Percentiles rank a stretch among this genome's conserved stretches.
phyloP scores from a whole-genome alignment of 2,329 filamentous ascomycete genomes.

The Hypoxylon sp. region DNA sequence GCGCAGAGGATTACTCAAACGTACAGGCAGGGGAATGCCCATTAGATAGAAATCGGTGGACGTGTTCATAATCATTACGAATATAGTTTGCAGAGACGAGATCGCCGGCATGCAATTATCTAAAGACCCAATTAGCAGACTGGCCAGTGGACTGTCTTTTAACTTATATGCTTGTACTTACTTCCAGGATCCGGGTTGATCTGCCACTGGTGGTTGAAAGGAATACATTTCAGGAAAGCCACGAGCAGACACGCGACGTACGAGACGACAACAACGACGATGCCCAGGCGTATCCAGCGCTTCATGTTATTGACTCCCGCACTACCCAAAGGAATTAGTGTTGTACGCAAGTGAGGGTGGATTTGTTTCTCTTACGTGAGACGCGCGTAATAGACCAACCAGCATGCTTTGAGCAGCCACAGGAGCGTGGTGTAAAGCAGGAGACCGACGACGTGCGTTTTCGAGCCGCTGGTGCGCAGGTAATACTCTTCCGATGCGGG shows the following conservation, averaged over 20 bases:
- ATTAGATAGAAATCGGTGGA: conserved; percentile 63
- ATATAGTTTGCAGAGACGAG: conserved; percentile 59
- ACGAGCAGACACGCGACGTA: conserved; percentile 59
- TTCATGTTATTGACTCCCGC: conserved; percentile 55
- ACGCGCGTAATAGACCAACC: conserved; percentile 45
- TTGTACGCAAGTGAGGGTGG: not conserved
- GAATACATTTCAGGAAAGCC: conserved; percentile 58
- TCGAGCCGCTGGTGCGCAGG: conserved; percentile 43
- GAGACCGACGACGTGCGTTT: conserved; percentile 43
- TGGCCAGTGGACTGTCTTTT: not conserved
- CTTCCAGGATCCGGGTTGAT: conserved; percentile 63
- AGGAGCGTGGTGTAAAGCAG: conserved; percentile 44
- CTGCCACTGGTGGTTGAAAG: conserved; percentile 61
- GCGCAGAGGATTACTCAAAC: conserved; percentile 33
- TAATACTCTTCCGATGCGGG: conserved; percentile 36
- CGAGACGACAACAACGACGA: conserved; percentile 55
- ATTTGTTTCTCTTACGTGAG: conserved; percentile 44
- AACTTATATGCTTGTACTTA: conserved; percentile 46
- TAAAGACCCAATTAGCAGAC: conserved; percentile 1
- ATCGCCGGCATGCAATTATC: conserved; percentile 60
- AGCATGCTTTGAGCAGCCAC: conserved; percentile 46
- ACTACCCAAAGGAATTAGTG: conserved; percentile 43
- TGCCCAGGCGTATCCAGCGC: conserved; percentile 56
- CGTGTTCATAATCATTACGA: conserved; percentile 60
- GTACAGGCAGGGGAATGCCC: conserved; percentile 59